Conservation (phyloP, 192 early-diverging fungal species). For the Coemansia sp. region DNA sequence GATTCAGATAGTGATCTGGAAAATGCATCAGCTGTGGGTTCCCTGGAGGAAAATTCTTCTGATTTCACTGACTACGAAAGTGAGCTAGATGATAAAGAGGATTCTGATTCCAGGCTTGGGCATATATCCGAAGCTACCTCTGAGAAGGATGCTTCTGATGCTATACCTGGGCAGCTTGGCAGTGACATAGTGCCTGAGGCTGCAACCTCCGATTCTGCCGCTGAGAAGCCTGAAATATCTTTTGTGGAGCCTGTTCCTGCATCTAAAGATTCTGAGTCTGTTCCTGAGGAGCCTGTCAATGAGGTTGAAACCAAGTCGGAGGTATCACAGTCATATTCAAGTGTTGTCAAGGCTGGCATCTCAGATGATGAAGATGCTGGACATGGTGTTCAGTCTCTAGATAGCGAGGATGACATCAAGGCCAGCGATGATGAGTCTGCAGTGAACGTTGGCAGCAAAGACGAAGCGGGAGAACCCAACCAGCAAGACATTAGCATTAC, state of each 20-base stretch:
- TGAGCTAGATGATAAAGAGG: not conserved
- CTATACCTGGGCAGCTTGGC: too few species aligned
- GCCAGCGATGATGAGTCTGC: not conserved
- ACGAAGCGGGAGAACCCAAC: not conserved
- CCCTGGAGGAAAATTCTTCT: not conserved
- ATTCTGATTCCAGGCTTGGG: not conserved
- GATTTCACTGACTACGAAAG: conserved; percentile 2
- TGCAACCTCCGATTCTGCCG: too few species aligned
- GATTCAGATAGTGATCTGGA: not conserved
- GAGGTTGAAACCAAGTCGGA: not conserved
- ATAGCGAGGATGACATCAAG: conserved; percentile 4
- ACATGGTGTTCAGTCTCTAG: not conserved
- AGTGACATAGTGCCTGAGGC: too few species aligned
- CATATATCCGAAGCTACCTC: too few species aligned
- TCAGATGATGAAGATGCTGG: conserved; percentile 1
- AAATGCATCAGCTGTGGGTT: not conserved
- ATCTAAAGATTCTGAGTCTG: not conserved
- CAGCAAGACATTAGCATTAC: not conserved
- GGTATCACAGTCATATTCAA: conserved; percentile 11
- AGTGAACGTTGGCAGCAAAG: not conserved
- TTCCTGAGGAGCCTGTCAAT: not conserved
- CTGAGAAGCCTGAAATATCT: too few species aligned
- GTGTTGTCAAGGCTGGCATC: conserved; percentile 2
- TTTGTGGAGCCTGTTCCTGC: too few species aligned
- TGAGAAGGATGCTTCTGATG: too few species aligned